A percentile compares a stretch with the other conserved stretches of the same genome.
Evolutionary conservation across 208 protist genomes (phyloP).

Genomic region (Trypanosoma mega): DNA sequence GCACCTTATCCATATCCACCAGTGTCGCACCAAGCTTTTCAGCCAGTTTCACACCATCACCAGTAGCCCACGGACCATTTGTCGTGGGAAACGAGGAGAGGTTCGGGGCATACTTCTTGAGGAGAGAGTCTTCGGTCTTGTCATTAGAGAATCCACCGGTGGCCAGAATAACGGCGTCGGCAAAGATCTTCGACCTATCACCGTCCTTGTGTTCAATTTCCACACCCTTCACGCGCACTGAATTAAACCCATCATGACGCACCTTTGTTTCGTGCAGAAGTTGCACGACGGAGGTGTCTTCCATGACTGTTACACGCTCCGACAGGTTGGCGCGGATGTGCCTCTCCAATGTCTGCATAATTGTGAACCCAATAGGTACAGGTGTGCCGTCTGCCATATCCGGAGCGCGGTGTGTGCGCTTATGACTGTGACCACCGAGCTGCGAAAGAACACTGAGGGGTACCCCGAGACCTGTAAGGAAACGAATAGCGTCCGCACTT

Average conservation of each 20-base stretch:
- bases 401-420: conserved; percentile 86
- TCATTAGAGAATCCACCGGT: conserved; percentile 89
- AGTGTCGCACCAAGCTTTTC: conserved; percentile 66
- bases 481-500: conserved; percentile 78
- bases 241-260: conserved; percentile 39
- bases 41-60: conserved; percentile 81
- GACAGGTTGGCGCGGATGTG: conserved; percentile 63
- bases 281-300: conserved; percentile 36
- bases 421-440: conserved; percentile 87
- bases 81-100: conserved; percentile 83
- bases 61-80: conserved; percentile 85
- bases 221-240: conserved; percentile 50
- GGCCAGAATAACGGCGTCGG: conserved; percentile 82
- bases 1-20: conserved; percentile 94
- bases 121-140: conserved; percentile 47
- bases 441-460: conserved; percentile 84
- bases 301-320: conserved; percentile 65
- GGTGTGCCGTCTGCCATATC: conserved; percentile 73
- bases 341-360: conserved; percentile 81
- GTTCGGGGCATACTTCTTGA: conserved; percentile 77
- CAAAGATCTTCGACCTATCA: conserved; percentile 32
- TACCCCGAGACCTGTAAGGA: conserved; percentile 75
- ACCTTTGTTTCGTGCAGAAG: conserved; percentile 39
- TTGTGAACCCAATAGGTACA: conserved; percentile 87
- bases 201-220: conserved; percentile 20